These are phyloP conservation scores for Athelia sp. DNA, from an alignment of 1,284 basidiomycete genomes.

Conservation along the genomic window DNA sequence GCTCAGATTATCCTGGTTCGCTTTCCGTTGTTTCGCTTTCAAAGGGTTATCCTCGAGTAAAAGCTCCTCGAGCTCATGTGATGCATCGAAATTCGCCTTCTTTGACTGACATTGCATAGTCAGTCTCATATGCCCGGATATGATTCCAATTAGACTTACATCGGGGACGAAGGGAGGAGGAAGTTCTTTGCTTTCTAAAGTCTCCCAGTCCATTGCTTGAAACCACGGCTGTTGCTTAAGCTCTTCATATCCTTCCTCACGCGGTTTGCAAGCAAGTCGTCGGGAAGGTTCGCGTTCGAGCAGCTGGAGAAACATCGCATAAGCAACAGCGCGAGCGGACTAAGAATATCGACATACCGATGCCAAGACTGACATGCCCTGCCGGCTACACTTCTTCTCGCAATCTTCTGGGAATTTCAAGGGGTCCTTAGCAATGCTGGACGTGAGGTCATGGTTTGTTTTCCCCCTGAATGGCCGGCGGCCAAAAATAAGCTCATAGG, in stretches of 20 bases:
- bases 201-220: conserved; percentile 80
- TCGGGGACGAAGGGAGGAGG: conserved; percentile 90
- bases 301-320: conserved; percentile 41
- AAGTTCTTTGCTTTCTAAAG: conserved; percentile 76
- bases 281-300: conserved; percentile 82
- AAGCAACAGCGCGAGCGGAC: conserved; percentile 4
- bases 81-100: conserved; percentile 99
- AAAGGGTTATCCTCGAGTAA: conserved; percentile 95
- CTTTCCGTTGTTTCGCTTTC: conserved; percentile 91
- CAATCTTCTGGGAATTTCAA: conserved; percentile 77
- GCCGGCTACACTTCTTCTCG: conserved; percentile 62
- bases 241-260: conserved; percentile 76
- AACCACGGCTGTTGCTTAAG: conserved; percentile 88
- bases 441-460: conserved; percentile 86
- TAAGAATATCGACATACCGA: conserved; percentile 42
- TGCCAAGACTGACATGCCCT: conserved; percentile 63
- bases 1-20: conserved; percentile 82
- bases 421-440: conserved; percentile 78
- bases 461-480: conserved; percentile 89
- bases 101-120: no score
- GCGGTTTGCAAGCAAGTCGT: conserved; percentile 77
- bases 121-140: no score
- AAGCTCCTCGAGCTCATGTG: conserved; percentile 95
- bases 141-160: conserved; percentile 31
- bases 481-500: conserved; percentile 89